These are phyloP conservation scores for Cryptococcus deneoformans DNA, from an alignment of 1,284 basidiomycete genomes.

Conservation along the genomic window DNA sequence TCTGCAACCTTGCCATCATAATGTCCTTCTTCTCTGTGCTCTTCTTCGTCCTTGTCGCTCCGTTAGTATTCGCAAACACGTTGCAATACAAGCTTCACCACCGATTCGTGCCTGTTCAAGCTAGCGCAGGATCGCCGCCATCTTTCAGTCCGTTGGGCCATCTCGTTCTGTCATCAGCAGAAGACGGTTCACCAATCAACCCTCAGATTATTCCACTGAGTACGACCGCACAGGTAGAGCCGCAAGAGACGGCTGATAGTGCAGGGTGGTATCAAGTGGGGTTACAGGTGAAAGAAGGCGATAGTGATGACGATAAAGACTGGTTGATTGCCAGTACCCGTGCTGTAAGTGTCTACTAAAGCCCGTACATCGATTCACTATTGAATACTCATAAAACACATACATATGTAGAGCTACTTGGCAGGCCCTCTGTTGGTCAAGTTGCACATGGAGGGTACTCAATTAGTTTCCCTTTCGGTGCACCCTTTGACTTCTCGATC, in stretches of 20 bases:
- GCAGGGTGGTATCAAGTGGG: conserved; percentile 66
- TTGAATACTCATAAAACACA: conserved; percentile 4
- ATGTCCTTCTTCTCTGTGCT: too few species aligned
- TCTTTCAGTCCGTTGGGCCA: too few species aligned
- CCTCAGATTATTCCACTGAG: too few species aligned
- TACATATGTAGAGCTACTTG: conserved; percentile 10
- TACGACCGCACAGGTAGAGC: too few species aligned
- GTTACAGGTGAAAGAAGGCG: conserved; percentile 53
- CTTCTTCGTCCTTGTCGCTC: too few species aligned
- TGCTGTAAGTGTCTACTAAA: conserved; percentile 61
- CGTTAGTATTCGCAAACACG: too few species aligned
- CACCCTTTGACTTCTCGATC: neutral
- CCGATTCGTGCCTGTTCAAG: too few species aligned
- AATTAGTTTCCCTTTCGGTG: neutral
- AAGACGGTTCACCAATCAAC: too few species aligned
- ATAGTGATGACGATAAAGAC: conserved; percentile 51
- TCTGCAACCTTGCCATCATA: too few species aligned
- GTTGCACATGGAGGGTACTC: neutral
- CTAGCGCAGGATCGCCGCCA: too few species aligned
- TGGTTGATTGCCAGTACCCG: conserved; percentile 66
- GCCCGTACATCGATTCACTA: conserved; percentile 4
- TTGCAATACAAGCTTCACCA: too few species aligned
- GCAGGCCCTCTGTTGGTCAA: conserved; percentile 6
- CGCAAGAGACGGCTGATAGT: conserved; percentile 8
- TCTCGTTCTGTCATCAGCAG: too few species aligned